Evolutionary conservation across 2,329 filamentous ascomycete genomes (phyloP).

Genomic region (Helotiales sp.): DNA sequence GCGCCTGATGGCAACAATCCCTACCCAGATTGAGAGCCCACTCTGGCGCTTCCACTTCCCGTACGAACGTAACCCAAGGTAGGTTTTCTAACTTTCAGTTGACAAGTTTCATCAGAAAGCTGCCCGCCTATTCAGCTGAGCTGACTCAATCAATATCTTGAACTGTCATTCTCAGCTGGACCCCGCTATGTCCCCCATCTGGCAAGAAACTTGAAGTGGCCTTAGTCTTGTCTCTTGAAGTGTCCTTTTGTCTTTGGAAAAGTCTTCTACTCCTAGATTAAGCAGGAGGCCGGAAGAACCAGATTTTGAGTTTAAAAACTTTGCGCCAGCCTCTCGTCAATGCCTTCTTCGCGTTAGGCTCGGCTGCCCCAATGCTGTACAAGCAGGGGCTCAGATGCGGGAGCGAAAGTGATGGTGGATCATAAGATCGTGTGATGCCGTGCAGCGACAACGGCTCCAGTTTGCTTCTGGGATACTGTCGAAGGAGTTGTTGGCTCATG

Average conservation of each 20-base stretch:
- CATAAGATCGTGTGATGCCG: no score
- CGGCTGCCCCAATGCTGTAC: not conserved
- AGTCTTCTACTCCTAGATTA: not conserved
- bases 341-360: not conserved
- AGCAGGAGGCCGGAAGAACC: not conserved
- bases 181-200: not conserved
- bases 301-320: not conserved
- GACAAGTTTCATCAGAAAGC: not conserved
- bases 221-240: no score
- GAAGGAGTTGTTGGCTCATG: no score
- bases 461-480: no score
- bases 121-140: not conserved
- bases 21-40: not conserved
- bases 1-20: not conserved
- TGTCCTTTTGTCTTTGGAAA: not conserved
- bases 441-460: no score
- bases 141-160: conserved; percentile 2
- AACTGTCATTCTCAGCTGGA: not conserved
- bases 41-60: not conserved
- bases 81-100: not conserved
- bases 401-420: no score
- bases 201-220: not conserved
- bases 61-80: no score
- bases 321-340: not conserved
- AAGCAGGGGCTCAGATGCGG: not conserved